Conservation (phyloP, 192 early-diverging fungal species). For the Neocallimastix lanati region DNA sequence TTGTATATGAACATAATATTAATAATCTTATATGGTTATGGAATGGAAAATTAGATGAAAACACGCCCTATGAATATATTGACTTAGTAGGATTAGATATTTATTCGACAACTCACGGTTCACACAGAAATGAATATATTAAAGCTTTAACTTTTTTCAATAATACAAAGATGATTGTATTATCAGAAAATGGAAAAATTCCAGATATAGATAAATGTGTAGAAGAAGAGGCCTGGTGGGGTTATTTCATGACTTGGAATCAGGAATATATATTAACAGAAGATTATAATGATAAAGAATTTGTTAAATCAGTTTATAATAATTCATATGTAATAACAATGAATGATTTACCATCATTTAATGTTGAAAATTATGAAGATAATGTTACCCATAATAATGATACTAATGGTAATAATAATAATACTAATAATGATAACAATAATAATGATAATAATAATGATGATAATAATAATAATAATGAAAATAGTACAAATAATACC, state of each 20-base stretch:
- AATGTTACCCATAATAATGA: no score
- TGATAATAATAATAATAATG: neutral
- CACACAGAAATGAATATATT: neutral
- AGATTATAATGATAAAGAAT: neutral
- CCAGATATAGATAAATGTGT: neutral
- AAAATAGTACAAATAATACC: no score
- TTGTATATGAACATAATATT: neutral
- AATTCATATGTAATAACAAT: neutral
- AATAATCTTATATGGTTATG: neutral
- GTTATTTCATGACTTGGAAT: neutral
- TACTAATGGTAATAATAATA: no score
- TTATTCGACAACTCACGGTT: neutral
- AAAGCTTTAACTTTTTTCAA: neutral
- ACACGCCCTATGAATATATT: neutral
- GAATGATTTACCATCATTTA: neutral
- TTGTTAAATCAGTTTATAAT: neutral
- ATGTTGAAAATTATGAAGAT: neutral
- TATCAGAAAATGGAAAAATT: neutral
- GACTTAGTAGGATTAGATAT: neutral
- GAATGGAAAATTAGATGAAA: neutral
- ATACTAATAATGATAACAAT: neutral
- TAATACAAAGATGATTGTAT: neutral
- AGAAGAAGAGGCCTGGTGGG: neutral
- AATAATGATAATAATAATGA: neutral
- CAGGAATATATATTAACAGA: neutral